phyloP scores from a whole-genome alignment of 2,329 filamentous ascomycete species.

The Trichoderma lentiforme region DNA sequence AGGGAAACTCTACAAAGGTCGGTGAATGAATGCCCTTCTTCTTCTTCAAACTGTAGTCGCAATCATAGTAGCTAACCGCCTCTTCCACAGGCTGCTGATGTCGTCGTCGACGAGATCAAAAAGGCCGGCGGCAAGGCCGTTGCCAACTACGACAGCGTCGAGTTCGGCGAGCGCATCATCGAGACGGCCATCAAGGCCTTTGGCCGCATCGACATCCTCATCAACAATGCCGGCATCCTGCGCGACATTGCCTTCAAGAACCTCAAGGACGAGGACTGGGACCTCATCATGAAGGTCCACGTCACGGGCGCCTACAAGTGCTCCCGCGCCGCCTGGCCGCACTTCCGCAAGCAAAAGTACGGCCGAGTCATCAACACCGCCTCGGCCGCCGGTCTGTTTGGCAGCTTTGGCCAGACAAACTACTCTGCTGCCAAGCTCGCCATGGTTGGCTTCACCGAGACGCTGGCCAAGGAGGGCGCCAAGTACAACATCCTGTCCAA shows the following conservation, averaged over 20 bases:
- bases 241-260: conserved; percentile 98
- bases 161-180: conserved; percentile 92
- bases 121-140: conserved; percentile 90
- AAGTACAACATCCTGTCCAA: conserved; percentile 99
- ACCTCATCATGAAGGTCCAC: conserved; percentile 89
- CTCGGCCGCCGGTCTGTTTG: conserved; percentile 93
- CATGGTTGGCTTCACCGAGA: conserved; percentile 96
- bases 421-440: conserved; percentile 96
- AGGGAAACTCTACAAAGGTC: conserved; percentile 84
- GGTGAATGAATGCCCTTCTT: conserved; percentile 6
- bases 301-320: conserved; percentile 95
- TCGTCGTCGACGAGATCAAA: conserved; percentile 79
- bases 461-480: conserved; percentile 90
- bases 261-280: conserved; percentile 96
- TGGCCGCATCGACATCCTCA: conserved; percentile 86
- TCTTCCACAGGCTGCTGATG: conserved; percentile 67
- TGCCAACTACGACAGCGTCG: conserved; percentile 94
- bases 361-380: conserved; percentile 95
- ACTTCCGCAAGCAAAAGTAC: conserved; percentile 99
- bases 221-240: conserved; percentile 97
- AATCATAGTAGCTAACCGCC: background rate
- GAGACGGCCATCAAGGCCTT: conserved; percentile 77
- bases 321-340: conserved; percentile 87
- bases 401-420: conserved; percentile 92
- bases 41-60: background rate